phyloP scores from a whole-genome alignment of 2,329 filamentous ascomycete species.

The Lachnellula cervina region DNA sequence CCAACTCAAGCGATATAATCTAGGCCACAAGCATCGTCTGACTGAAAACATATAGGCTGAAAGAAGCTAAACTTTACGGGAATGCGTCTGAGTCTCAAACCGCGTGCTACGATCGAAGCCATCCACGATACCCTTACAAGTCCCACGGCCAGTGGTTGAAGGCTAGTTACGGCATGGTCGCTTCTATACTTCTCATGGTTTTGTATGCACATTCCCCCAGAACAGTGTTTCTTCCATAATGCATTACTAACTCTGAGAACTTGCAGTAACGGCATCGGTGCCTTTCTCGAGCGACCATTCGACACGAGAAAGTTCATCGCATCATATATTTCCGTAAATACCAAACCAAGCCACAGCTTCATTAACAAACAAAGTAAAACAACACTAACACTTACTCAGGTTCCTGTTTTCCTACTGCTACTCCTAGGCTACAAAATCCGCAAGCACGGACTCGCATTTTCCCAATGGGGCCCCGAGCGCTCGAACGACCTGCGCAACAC shows the following conservation, averaged over 20 bases:
- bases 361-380: background rate
- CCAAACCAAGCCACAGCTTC: background rate
- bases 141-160: constrained; percentile 38
- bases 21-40: background rate
- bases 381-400: constrained; percentile 15
- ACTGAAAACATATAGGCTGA: constrained; percentile 27
- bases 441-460: constrained; percentile 33
- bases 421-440: constrained; percentile 36
- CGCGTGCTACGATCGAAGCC: constrained; percentile 33
- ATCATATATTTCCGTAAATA: constrained; percentile 37
- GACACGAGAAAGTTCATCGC: constrained; percentile 34
- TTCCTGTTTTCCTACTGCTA: constrained; percentile 35
- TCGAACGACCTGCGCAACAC: constrained; percentile 36
- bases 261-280: constrained; percentile 29
- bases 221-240: too few relatives aligned
- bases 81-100: constrained; percentile 36
- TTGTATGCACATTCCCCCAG: constrained; percentile 15
- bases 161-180: constrained; percentile 32
- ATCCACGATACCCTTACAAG: constrained; percentile 36
- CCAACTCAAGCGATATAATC: background rate
- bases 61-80: constrained; percentile 36
- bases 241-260: too few relatives aligned
- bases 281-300: constrained; percentile 35
- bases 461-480: constrained; percentile 34
- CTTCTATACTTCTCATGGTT: constrained; percentile 32